These are phyloP conservation scores for Sporothrix globosa DNA, from an alignment of 2,329 filamentous ascomycete species.

Conservation along the genomic window DNA sequence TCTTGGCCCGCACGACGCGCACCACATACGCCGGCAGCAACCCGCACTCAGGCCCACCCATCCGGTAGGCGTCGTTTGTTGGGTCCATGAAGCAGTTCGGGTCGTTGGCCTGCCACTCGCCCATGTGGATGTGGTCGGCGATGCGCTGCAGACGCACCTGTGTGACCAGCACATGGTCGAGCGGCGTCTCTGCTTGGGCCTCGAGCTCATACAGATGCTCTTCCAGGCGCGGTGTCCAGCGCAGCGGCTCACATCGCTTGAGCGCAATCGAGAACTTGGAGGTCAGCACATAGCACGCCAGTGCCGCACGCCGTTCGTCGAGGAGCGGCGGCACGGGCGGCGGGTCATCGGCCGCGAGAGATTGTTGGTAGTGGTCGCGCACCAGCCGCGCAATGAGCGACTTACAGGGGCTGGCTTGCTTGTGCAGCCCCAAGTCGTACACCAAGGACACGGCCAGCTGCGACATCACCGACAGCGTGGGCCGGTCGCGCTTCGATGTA, in stretches of 20 bases:
- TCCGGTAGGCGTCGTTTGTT: not conserved
- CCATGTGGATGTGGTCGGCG: slow-evolving; percentile 43
- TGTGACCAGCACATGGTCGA: slow-evolving; percentile 54
- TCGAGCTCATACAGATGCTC: slow-evolving; percentile 56
- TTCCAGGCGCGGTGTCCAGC: slow-evolving; percentile 63
- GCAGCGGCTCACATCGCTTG: slow-evolving; percentile 54
- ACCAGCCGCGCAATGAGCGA: slow-evolving; percentile 32
- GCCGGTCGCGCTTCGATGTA: slow-evolving; percentile 42
- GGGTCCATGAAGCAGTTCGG: not conserved
- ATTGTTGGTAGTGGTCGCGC: slow-evolving; percentile 28
- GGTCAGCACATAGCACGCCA: slow-evolving; percentile 52
- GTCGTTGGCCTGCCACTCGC: slow-evolving; percentile 37
- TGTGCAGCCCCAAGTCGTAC: slow-evolving; percentile 53
- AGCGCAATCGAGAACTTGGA: slow-evolving; percentile 41
- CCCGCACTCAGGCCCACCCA: slow-evolving; percentile 35
- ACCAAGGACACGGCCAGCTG: slow-evolving; percentile 50
- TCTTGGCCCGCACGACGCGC: slow-evolving; percentile 38
- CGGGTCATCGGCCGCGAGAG: slow-evolving; percentile 33
- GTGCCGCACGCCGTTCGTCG: slow-evolving; percentile 54
- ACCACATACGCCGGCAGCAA: slow-evolving; percentile 36
- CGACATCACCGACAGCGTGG: slow-evolving; percentile 49
- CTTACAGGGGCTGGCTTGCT: slow-evolving; percentile 29
- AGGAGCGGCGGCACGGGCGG: slow-evolving; percentile 34
- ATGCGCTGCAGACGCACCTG: slow-evolving; percentile 50
- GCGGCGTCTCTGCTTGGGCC: slow-evolving; percentile 50